phyloP scores from a whole-genome alignment of 192 early-diverging fungal species.

The Diversispora eburnea region DNA sequence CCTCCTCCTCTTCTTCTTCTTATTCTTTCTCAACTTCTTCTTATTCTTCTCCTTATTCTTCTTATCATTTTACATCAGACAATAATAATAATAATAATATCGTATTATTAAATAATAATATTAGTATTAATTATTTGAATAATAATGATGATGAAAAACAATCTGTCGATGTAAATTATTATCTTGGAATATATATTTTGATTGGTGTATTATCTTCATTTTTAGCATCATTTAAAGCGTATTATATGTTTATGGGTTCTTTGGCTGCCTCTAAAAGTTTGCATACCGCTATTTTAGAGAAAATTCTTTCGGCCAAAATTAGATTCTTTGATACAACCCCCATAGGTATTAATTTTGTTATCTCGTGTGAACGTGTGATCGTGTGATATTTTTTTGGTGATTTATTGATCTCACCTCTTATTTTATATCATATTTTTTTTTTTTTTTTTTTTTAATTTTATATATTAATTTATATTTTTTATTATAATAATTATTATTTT shows the following conservation, averaged over 20 bases:
- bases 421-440: too few species aligned
- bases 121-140: background rate
- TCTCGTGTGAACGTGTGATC: too few species aligned
- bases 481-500: constrained; percentile 35
- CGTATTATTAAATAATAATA: too few species aligned
- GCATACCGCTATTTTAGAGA: constrained; percentile 53
- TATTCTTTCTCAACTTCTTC: background rate
- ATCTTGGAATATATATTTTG: constrained; percentile 59
- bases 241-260: constrained; percentile 44
- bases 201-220: constrained; percentile 48
- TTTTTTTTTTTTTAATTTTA: too few species aligned
- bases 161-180: constrained; percentile 51
- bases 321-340: constrained; percentile 93
- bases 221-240: constrained; percentile 40
- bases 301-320: constrained; percentile 66
- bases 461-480: background rate
- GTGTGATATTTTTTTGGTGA: background rate
- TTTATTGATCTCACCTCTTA: background rate
- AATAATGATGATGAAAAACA: constrained; percentile 29
- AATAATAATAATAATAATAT: too few species aligned
- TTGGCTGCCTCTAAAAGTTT: constrained; percentile 56
- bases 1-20: background rate
- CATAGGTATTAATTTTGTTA: constrained; percentile 44
- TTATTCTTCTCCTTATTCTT: too few species aligned
- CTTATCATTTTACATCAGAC: too few species aligned